These are phyloP conservation scores for Platanus orientalis DNA, from an alignment of 164 flowering plant genomes.

Conservation along the genomic window DNA sequence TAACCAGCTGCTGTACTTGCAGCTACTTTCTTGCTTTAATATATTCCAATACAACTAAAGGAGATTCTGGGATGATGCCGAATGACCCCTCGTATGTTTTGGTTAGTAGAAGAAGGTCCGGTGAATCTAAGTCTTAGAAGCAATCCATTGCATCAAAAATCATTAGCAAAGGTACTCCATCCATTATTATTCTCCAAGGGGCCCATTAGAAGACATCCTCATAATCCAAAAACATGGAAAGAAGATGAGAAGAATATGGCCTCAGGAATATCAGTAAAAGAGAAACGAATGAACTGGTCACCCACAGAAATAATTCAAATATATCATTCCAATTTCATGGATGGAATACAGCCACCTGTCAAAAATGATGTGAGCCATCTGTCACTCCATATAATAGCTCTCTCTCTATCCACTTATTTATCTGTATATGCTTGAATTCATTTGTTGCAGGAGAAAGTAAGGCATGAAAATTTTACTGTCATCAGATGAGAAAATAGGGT, in stretches of 20 bases:
- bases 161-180: slow-evolving; percentile 35
- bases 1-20: slow-evolving; percentile 67
- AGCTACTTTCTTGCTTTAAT: slow-evolving; percentile 54
- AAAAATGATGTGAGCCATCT: slow-evolving; percentile 31
- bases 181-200: slow-evolving; percentile 48
- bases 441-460: background rate
- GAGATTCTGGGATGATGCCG: slow-evolving; percentile 74
- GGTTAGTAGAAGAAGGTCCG: slow-evolving; percentile 49
- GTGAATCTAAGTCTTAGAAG: slow-evolving; percentile 52
- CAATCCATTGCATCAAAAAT: slow-evolving; percentile 13
- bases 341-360: slow-evolving; percentile 9
- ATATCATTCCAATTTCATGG: slow-evolving; percentile 16
- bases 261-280: slow-evolving; percentile 59
- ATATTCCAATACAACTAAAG: slow-evolving; percentile 65
- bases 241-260: slow-evolving; percentile 48
- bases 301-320: slow-evolving; percentile 37
- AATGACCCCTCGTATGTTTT: slow-evolving; percentile 26
- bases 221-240: slow-evolving; percentile 39
- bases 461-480: too few relatives aligned
- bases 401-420: too few relatives aligned
- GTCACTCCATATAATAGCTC: slow-evolving; percentile 10
- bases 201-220: slow-evolving; percentile 40
- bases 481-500: too few relatives aligned
- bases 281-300: slow-evolving; percentile 47
- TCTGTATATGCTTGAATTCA: background rate